These are phyloP conservation scores for Cutaneotrichosporon sp. DNA, from an alignment of 1,284 basidiomycete genomes.

Conservation along the genomic window DNA sequence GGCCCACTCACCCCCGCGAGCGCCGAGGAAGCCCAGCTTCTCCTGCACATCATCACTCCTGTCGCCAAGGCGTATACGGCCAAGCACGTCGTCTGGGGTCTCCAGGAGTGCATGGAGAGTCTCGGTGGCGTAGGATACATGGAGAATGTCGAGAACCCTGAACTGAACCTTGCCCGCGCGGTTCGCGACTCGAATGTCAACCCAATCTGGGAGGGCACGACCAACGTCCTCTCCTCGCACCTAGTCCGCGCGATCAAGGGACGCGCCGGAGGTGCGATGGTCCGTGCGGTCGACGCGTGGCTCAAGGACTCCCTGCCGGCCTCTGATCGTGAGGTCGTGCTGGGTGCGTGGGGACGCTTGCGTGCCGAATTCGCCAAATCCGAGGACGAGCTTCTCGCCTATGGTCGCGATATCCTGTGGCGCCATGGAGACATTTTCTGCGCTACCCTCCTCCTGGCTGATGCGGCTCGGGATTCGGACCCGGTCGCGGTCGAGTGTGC, in stretches of 20 bases:
- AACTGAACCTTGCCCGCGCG: conserved; percentile 42
- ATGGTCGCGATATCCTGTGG: conserved; percentile 15
- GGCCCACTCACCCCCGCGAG: conserved; percentile 8
- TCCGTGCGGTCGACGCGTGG: conserved; percentile 15
- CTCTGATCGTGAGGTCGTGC: not conserved
- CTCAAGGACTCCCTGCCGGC: not conserved
- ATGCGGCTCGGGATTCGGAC: conserved; percentile 21
- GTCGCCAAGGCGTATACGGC: conserved; percentile 70
- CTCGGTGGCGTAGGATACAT: conserved; percentile 66
- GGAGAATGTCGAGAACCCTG: conserved; percentile 68
- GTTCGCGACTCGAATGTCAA: conserved; percentile 70
- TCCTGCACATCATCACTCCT: conserved; percentile 68
- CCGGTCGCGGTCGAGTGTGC: conserved; percentile 18
- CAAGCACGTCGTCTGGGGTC: conserved; percentile 66
- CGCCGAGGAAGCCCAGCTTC: conserved; percentile 43
- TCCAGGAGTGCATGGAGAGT: conserved; percentile 81
- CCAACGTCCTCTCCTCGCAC: conserved; percentile 24
- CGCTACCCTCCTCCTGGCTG: conserved; percentile 20
- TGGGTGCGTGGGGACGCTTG: not conserved
- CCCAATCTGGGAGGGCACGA: conserved; percentile 78
- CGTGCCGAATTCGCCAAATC: not conserved
- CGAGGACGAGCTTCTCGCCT: conserved; percentile 18
- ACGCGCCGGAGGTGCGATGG: not conserved
- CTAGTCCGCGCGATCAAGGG: conserved; percentile 24
- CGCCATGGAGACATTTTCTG: conserved; percentile 20